Base-by-base conservation (phyloP, 768 basidiomycete species). In the Boletus edulis region DNA sequence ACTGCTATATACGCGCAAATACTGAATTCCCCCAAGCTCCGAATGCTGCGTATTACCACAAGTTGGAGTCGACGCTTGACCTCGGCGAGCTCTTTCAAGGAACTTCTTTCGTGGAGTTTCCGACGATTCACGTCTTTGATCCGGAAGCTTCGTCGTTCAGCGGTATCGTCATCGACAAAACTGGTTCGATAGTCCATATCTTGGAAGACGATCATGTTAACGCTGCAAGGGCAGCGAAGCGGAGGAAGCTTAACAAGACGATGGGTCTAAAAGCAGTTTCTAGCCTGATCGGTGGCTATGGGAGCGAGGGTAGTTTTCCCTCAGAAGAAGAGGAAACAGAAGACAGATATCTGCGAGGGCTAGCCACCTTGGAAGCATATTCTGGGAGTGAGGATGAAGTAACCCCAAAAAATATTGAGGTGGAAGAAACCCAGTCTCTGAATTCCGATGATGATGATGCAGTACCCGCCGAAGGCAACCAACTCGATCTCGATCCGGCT, bases 91-190 rank as follows among this genome's bases (percentile, higher is more conserved):
- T 78, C 9, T 73, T 96, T 43, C 76, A 74, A 35, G 72, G 82
- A 47, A 88, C 82, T 41, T 75, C 81, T 29, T 93, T 94, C 68
- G 79, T 89, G 32, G 94, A 96, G 68, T 96, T 82, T 64, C 94
- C 94, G 8, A 85, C 85, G 2, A 82, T 96, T 43, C 87, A 93
- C 52, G 70, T 95, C 7, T 86, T 85, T 76, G 82, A 86, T 45
- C 80, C 72, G 22, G 74, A 67, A 18, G 72, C 84, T 31, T 69
- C 69, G 4, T 71, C 62, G 14, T 94, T 91, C 69, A 71, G 69
- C 9, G 86, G 83, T 8, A 74, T 74, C 10, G 62, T 91, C n/a
- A 74, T 88, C 15, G 80, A 87, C 54, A 75, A 76, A 41, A 67
- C 76, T 45, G 85, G 85, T 3, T 74, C 75, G 29, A 49, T 67